These are phyloP conservation scores for Pseudocercospora fuligena DNA, from an alignment of 2,329 filamentous ascomycete genomes.

Conservation along the genomic window DNA sequence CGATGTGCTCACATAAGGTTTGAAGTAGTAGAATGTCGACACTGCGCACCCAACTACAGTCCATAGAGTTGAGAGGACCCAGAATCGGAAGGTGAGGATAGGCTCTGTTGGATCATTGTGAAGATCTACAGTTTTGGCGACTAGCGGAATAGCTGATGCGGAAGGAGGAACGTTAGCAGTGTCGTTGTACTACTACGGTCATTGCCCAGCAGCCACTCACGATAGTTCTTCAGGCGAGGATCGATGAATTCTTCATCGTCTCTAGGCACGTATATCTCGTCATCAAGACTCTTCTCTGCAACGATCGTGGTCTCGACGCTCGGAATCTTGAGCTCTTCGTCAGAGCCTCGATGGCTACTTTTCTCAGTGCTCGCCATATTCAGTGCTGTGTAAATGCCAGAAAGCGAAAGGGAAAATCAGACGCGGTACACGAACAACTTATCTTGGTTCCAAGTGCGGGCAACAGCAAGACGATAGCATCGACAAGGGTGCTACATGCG, in stretches of 20 bases:
- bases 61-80: conserved; percentile 27
- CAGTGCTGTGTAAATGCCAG: background rate
- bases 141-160: conserved; percentile 12
- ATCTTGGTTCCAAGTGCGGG: background rate
- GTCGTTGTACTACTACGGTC: background rate
- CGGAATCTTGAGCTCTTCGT: background rate
- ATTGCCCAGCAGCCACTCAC: background rate
- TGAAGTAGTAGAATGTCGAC: conserved; percentile 28
- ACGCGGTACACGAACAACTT: background rate
- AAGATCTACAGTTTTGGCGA: conserved; percentile 21
- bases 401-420: background rate
- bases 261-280: conserved; percentile 13
- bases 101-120: conserved; percentile 25
- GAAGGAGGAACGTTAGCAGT: background rate
- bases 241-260: conserved; percentile 24
- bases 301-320: background rate
- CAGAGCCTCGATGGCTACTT: background rate
- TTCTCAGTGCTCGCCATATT: background rate
- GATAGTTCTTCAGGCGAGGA: conserved; percentile 22
- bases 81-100: conserved; percentile 28
- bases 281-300: background rate
- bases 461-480: background rate
- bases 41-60: conserved; percentile 23
- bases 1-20: conserved; percentile 16
- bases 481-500: background rate